A percentile compares a stretch with the other conserved stretches of the same genome.
Conservation (phyloP, 139 green algal genomes). For the Tetradesmus obliquus region DNA sequence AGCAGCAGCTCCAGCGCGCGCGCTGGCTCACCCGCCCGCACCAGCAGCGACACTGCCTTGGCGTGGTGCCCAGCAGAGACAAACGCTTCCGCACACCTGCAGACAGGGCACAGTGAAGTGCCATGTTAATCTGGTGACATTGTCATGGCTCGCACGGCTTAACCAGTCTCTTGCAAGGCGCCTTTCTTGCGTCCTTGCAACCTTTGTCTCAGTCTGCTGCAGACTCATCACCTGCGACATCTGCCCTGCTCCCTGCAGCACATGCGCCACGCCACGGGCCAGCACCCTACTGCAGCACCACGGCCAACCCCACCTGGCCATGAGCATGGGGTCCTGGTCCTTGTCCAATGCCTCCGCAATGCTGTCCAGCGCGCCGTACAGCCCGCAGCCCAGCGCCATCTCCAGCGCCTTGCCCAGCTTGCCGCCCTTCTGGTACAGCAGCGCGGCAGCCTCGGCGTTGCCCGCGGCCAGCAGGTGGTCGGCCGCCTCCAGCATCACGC, state of each 20-base stretch:
- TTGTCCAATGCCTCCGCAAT: constrained; percentile 71
- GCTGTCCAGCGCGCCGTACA: constrained; percentile 75
- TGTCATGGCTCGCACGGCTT: no score
- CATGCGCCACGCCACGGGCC: no score
- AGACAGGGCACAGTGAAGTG: not conserved
- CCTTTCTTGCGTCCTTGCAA: no score
- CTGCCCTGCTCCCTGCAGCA: no score
- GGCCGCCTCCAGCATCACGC: constrained; percentile 61
- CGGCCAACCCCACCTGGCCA: constrained; percentile 29
- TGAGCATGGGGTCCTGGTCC: constrained; percentile 42
- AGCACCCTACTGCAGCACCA: not conserved
- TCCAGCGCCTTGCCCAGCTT: constrained; percentile 78
- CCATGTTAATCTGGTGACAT: not conserved
- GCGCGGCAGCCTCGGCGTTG: constrained; percentile 71
- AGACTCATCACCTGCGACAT: no score
- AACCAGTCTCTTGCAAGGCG: no score
- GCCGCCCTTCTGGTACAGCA: constrained; percentile 67
- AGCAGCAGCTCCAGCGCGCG: constrained; percentile 76
- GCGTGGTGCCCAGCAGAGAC: constrained; percentile 61
- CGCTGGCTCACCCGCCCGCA: constrained; percentile 48
- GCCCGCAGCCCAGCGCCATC: constrained; percentile 58
- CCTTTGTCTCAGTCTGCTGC: no score
- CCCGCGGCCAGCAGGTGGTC: constrained; percentile 65
- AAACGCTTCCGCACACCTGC: constrained; percentile 78
- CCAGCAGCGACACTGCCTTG: constrained; percentile 70